Conservation (phyloP, 2,329 filamentous ascomycete genomes). For the Chaetomium sp. region DNA sequence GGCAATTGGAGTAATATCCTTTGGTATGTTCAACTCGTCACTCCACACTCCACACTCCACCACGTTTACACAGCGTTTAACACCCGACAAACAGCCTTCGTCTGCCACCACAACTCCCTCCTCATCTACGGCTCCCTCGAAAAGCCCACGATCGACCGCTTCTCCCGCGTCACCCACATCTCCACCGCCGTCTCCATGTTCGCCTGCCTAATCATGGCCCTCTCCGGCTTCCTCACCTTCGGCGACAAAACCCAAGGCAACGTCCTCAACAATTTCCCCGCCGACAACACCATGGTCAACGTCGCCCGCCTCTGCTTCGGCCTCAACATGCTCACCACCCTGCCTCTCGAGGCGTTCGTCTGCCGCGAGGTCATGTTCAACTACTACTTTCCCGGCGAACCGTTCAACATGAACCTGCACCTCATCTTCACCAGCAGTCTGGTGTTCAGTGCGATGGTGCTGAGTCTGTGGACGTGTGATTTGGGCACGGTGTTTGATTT, state of each 20-base stretch:
- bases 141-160: slow-evolving; percentile 92
- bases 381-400: slow-evolving; percentile 63
- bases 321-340: slow-evolving; percentile 95
- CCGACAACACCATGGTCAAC: slow-evolving; percentile 88
- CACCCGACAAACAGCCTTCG: slow-evolving; percentile 44
- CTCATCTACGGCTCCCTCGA: slow-evolving; percentile 94
- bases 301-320: slow-evolving; percentile 92
- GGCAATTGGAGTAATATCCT: slow-evolving; percentile 95
- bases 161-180: slow-evolving; percentile 87
- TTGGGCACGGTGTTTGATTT: slow-evolving; percentile 91
- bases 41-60: neutral
- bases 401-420: slow-evolving; percentile 78
- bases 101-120: slow-evolving; percentile 88
- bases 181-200: slow-evolving; percentile 84
- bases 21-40: slow-evolving; percentile 53
- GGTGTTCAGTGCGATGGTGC: slow-evolving; percentile 67
- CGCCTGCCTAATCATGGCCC: slow-evolving; percentile 83
- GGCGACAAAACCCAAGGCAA: slow-evolving; percentile 89
- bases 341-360: slow-evolving; percentile 94
- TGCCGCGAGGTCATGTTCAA: slow-evolving; percentile 94
- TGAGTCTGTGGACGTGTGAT: slow-evolving; percentile 85
- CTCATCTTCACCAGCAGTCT: slow-evolving; percentile 78
- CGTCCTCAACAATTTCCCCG: slow-evolving; percentile 94
- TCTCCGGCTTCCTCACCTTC: slow-evolving; percentile 87
- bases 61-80: too few relatives aligned